phyloP scores from a whole-genome alignment of 2,329 filamentous ascomycete genomes.

The Pyrenochaeta sp. region DNA sequence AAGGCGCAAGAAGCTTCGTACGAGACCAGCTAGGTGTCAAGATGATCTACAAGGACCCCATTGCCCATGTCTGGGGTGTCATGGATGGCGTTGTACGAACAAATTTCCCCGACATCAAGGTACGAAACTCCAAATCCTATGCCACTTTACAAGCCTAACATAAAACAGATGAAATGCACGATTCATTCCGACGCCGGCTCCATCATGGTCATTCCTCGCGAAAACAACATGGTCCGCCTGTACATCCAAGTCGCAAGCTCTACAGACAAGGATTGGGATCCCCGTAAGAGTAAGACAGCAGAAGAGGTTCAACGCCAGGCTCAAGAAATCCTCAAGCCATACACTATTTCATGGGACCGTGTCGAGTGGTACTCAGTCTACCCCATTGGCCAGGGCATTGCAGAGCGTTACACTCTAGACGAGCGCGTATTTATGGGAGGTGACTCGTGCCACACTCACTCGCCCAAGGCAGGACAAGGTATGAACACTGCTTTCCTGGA shows the following conservation, averaged over 20 bases:
- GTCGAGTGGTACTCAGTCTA: conserved; percentile 74
- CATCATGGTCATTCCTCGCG: conserved; percentile 69
- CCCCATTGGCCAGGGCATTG: conserved; percentile 71
- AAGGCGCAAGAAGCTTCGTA: conserved; percentile 69
- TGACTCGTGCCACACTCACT: conserved; percentile 70
- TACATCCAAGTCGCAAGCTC: conserved; percentile 70
- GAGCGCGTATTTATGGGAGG: conserved; percentile 73
- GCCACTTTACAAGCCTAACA: conserved; percentile 12
- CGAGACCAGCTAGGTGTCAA: conserved; percentile 72
- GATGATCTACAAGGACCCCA: conserved; percentile 69
- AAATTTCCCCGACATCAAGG: conserved; percentile 70
- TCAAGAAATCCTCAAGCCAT: conserved; percentile 67
- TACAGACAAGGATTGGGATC: conserved; percentile 68
- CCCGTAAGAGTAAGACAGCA: conserved; percentile 66
- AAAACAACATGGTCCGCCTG: conserved; percentile 63
- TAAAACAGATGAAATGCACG: conserved; percentile 68
- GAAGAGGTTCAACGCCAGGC: conserved; percentile 67
- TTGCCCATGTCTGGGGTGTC: conserved; percentile 71
- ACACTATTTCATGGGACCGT: conserved; percentile 69
- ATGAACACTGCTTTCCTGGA: conserved; percentile 69
- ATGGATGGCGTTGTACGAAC: conserved; percentile 72
- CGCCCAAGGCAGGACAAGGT: conserved; percentile 70
- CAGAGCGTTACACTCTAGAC: conserved; percentile 70
- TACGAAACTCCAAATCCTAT: conserved; percentile 28
- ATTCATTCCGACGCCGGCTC: conserved; percentile 71